Conservation (phyloP, 495 filamentous ascomycete genomes). For the Tuber indicum region DNA sequence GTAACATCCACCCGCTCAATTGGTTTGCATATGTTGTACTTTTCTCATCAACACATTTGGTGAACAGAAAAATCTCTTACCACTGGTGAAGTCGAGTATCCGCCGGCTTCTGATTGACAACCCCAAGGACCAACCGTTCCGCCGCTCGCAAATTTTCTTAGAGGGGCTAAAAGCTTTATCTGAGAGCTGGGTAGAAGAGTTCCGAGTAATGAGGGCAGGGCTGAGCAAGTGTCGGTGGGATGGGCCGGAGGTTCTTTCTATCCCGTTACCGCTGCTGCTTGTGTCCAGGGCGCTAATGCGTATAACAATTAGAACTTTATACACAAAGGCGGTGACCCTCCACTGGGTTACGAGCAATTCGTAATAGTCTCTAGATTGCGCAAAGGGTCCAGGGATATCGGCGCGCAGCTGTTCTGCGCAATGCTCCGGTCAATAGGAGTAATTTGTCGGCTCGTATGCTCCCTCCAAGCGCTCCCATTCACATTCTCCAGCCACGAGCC, state of each 20-base stretch:
- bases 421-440: conserved; percentile 70
- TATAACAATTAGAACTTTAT: conserved; percentile 13
- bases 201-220: conserved; percentile 51
- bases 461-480: conserved; percentile 76
- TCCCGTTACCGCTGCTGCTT: neutral
- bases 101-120: conserved; percentile 59
- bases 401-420: conserved; percentile 83
- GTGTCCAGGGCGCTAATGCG: neutral
- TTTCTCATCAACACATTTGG: conserved; percentile 7
- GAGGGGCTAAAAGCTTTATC: conserved; percentile 66
- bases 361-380: conserved; percentile 57
- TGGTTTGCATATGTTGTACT: conserved; percentile 6
- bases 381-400: conserved; percentile 77
- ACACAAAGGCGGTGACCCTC: conserved; percentile 33
- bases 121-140: conserved; percentile 59
- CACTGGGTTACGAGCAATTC: conserved; percentile 63
- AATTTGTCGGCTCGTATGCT: conserved; percentile 84
- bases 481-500: conserved; percentile 43
- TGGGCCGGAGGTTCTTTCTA: conserved; percentile 2
- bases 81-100: conserved; percentile 56
- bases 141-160: conserved; percentile 63
- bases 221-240: conserved; percentile 26
- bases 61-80: conserved; percentile 50
- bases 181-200: conserved; percentile 60
- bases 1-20: conserved; percentile 38